Conservation (phyloP, 768 basidiomycete genomes). For the Sporobolomyces roseus region DNA sequence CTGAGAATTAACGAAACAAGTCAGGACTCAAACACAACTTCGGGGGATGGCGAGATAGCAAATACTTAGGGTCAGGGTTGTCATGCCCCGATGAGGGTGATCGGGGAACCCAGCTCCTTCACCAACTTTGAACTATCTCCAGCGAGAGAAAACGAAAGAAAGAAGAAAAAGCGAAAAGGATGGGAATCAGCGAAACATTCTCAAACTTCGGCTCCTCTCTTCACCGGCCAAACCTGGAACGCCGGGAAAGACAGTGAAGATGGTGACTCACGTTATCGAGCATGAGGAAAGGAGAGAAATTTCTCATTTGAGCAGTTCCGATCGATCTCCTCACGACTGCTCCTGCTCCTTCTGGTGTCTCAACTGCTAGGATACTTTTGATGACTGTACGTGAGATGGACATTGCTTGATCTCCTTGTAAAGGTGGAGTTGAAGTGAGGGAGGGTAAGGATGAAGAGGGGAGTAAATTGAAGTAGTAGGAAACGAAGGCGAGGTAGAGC, state of each 20-base stretch:
- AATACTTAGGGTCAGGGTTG: slow-evolving; percentile 45
- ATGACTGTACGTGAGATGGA: too few relatives aligned
- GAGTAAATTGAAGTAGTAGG: background rate
- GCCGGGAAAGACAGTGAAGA: slow-evolving; percentile 7
- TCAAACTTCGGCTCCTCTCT: too few relatives aligned
- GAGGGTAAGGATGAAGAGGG: slow-evolving; percentile 55
- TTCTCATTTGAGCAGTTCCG: slow-evolving; percentile 67
- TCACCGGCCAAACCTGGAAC: too few relatives aligned
- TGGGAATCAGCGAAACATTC: background rate
- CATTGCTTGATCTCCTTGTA: too few relatives aligned
- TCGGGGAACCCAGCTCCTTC: slow-evolving; percentile 58
- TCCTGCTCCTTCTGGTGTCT: slow-evolving; percentile 60
- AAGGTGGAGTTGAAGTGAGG: background rate
- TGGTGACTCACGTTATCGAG: slow-evolving; percentile 45
- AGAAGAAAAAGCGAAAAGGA: background rate
- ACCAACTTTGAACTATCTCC: slow-evolving; percentile 69
- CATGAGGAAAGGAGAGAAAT: slow-evolving; percentile 88
- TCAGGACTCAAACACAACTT: too few relatives aligned
- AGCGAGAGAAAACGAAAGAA: slow-evolving; percentile 27
- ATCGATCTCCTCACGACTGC: slow-evolving; percentile 82
- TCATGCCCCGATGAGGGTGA: slow-evolving; percentile 61
- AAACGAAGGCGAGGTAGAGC: background rate
- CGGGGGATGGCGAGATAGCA: too few relatives aligned
- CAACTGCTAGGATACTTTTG: too few relatives aligned
- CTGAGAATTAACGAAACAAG: too few relatives aligned